Conservation (phyloP, 768 basidiomycete species). For the Leccinum sublutescens region DNA sequence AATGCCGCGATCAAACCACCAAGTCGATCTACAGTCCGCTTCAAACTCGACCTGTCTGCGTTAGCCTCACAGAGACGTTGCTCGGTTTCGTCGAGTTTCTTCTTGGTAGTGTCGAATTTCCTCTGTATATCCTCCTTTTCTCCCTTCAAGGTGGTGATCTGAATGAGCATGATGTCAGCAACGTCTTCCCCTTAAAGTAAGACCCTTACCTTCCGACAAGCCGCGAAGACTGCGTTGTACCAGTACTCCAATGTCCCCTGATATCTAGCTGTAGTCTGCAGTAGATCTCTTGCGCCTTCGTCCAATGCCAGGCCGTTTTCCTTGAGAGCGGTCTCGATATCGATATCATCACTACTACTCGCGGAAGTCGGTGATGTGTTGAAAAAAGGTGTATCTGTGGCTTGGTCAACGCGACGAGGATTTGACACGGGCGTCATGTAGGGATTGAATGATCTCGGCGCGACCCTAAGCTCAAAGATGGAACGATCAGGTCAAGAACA, state of each 20-base stretch:
- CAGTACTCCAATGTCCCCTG: constrained; percentile 15
- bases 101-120: constrained; percentile 13
- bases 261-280: constrained; percentile 17
- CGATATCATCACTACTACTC: background rate
- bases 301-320: background rate
- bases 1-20: constrained; percentile 8
- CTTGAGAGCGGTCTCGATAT: background rate
- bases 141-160: constrained; percentile 18
- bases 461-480: constrained; percentile 8
- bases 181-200: background rate
- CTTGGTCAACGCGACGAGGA: constrained; percentile 10
- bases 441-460: constrained; percentile 18
- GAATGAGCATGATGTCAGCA: background rate
- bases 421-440: constrained; percentile 30
- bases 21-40: constrained; percentile 13
- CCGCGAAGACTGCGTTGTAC: constrained; percentile 10
- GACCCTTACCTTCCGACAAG: constrained; percentile 13
- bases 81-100: constrained; percentile 21
- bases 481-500: background rate
- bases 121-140: constrained; percentile 17
- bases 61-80: constrained; percentile 16
- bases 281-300: constrained; percentile 2
- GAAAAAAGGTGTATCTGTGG: background rate
- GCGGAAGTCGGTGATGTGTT: constrained; percentile 8
- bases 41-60: constrained; percentile 12